A percentile compares a stretch with the other conserved stretches of the same genome.
These are phyloP conservation scores for Emydomyces testavorans DNA, from an alignment of 2,329 filamentous ascomycete genomes.

Conservation along the genomic window DNA sequence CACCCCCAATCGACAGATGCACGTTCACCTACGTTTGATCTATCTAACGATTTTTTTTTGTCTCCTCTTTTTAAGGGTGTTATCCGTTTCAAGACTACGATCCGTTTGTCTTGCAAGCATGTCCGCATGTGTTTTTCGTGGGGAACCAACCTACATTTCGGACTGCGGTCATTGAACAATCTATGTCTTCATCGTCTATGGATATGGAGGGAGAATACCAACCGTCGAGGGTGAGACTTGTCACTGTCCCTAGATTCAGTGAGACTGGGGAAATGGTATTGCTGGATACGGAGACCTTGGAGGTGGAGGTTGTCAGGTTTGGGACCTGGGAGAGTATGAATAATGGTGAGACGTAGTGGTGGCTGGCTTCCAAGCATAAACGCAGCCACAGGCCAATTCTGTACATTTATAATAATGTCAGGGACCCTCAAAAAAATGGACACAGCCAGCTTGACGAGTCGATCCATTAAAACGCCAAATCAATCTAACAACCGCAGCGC, in stretches of 20 bases:
- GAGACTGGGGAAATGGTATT: slow-evolving; percentile 69
- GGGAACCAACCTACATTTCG: slow-evolving; percentile 73
- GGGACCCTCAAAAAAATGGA: no score
- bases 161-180: slow-evolving; percentile 51
- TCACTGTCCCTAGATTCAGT: slow-evolving; percentile 74
- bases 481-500: background rate
- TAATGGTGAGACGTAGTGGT: background rate
- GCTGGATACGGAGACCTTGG: slow-evolving; percentile 74
- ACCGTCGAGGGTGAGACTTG: slow-evolving; percentile 51
- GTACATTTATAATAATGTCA: background rate
- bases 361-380: no score
- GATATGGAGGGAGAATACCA: slow-evolving; percentile 28
- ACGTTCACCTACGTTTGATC: background rate
- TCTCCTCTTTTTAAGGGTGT: no score
- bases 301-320: slow-evolving; percentile 59
- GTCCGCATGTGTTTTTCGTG: slow-evolving; percentile 83
- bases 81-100: slow-evolving; percentile 94
- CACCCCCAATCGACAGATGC: no score
- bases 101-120: slow-evolving; percentile 72
- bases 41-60: background rate
- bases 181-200: slow-evolving; percentile 19
- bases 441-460: no score
- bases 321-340: slow-evolving; percentile 16
- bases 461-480: background rate
- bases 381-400: no score